These are phyloP conservation scores for Sporobolomyces pararoseus DNA, from an alignment of 768 basidiomycete species.

Conservation along the genomic window DNA sequence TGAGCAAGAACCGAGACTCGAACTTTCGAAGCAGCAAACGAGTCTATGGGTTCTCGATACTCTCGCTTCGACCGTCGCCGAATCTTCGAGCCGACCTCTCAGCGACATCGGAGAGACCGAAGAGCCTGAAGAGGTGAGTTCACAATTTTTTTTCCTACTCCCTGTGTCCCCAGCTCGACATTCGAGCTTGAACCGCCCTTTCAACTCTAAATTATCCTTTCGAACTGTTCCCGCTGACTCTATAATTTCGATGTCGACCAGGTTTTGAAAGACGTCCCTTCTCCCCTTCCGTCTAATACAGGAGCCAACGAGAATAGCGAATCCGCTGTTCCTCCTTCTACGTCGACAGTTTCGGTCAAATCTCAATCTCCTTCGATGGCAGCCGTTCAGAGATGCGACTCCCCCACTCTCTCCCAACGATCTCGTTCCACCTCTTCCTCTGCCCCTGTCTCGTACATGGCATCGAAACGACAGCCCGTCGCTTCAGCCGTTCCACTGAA, in stretches of 20 bases:
- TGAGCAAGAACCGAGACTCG: neutral
- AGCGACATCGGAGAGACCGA: constrained; percentile 22
- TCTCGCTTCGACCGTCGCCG: constrained; percentile 6
- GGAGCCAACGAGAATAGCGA: neutral
- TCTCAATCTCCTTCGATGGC: neutral
- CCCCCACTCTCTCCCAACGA: neutral
- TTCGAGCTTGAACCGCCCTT: constrained; percentile 7
- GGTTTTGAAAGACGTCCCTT: neutral
- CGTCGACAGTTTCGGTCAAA: neutral
- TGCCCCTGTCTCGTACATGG: constrained; percentile 26
- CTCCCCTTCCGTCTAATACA: neutral
- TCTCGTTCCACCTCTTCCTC: constrained; percentile 20
- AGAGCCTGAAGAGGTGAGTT: constrained; percentile 22
- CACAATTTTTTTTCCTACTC: neutral
- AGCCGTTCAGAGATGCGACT: neutral
- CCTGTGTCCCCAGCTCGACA: neutral
- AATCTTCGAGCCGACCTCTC: neutral
- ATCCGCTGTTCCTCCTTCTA: neutral
- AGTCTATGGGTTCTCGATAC: constrained; percentile 29
- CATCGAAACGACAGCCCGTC: neutral
- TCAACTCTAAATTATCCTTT: constrained; percentile 11
- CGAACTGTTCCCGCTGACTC: neutral
- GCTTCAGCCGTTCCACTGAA: constrained; percentile 8
- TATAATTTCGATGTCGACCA: neutral
- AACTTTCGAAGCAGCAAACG: constrained; percentile 10